Conservation (phyloP, 192 early-diverging fungal species). For the Podila minutissima region DNA sequence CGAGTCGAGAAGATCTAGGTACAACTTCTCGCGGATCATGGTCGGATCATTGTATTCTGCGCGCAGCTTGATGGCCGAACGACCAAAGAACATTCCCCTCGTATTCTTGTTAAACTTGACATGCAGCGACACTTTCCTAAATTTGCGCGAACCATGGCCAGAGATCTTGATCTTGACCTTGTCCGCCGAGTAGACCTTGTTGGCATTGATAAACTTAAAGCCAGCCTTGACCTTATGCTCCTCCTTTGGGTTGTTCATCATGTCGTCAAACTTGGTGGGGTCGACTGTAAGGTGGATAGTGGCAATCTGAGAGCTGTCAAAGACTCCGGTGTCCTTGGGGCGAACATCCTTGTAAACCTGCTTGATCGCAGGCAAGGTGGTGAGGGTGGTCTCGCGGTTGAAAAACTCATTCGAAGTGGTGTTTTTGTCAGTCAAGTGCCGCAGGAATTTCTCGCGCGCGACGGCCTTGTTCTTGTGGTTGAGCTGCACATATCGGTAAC, state of each 20-base stretch:
- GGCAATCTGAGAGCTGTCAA: not conserved
- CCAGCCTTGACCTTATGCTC: not conserved
- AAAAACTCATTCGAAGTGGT: no score
- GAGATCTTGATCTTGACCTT: no score
- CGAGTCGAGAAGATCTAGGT: not conserved
- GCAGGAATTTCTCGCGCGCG: no score
- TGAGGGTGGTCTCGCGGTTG: not conserved
- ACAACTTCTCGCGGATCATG: conserved; percentile 51
- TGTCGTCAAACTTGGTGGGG: not conserved
- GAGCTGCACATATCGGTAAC: conserved; percentile 13
- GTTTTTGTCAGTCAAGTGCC: no score
- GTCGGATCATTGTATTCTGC: conserved; percentile 40
- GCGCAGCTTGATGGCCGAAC: not conserved
- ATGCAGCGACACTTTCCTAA: conserved; percentile 23
- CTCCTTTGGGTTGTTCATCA: no score
- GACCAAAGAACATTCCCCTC: no score
- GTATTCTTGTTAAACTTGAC: no score
- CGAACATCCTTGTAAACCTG: no score
- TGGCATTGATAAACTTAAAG: conserved; percentile 13
- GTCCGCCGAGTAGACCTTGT: no score
- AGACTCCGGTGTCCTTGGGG: no score
- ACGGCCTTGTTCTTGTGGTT: no score
- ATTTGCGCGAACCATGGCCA: not conserved
- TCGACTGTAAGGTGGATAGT: conserved; percentile 14
- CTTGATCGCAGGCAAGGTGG: not conserved